Percentiles rank a stretch among this genome's conserved stretches.
These are phyloP conservation scores for Citrus inodora DNA, from an alignment of 345 rosid species.

Conservation along the genomic window DNA sequence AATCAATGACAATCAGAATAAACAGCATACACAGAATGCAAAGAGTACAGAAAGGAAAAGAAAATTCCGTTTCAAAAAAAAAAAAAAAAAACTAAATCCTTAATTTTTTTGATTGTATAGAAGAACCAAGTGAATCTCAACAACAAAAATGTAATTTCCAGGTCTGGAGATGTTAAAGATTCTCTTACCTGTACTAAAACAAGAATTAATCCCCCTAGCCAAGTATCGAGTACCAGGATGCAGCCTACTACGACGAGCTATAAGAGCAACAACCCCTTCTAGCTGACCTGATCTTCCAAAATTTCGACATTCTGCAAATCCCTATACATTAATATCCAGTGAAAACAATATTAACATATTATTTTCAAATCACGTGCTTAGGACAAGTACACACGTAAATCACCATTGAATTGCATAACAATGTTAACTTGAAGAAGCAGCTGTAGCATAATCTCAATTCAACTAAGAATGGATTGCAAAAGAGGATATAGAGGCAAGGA, in stretches of 20 bases:
- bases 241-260: slow-evolving; percentile 93
- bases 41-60: background rate
- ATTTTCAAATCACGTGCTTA: slow-evolving; percentile 7
- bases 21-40: background rate
- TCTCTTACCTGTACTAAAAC: slow-evolving; percentile 86
- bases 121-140: background rate
- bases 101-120: background rate
- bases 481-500: background rate
- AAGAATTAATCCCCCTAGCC: slow-evolving; percentile 97
- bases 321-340: slow-evolving; percentile 76
- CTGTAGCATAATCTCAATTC: background rate
- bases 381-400: background rate
- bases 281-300: slow-evolving; percentile 91
- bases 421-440: background rate
- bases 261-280: slow-evolving; percentile 90
- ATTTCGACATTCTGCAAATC: slow-evolving; percentile 91
- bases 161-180: slow-evolving; percentile 9
- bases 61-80: background rate
- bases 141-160: background rate
- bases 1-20: background rate
- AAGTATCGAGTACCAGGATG: slow-evolving; percentile 99
- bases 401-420: background rate
- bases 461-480: background rate
- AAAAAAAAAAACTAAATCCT: background rate
- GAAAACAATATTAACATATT: slow-evolving; percentile 38